Percentiles rank a stretch among this genome's conserved stretches.
Conservation (phyloP, 1,284 basidiomycete genomes). For the Peniophora sp. region DNA sequence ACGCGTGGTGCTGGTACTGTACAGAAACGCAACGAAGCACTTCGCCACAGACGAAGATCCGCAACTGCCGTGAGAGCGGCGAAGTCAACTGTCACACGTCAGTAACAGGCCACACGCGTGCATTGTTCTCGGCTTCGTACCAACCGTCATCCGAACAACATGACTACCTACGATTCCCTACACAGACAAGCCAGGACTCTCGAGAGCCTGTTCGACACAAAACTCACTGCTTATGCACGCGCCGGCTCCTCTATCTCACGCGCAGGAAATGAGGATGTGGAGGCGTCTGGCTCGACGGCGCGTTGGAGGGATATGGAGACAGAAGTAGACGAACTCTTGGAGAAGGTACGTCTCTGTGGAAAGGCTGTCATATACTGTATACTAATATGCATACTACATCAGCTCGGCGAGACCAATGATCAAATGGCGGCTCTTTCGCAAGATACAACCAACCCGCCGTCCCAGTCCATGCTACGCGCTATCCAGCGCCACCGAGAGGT, state of each 20-base stretch:
- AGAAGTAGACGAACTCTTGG: conserved; percentile 83
- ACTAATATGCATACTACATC: conserved; percentile 13
- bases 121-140: not conserved
- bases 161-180: conserved; percentile 72
- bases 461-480: conserved; percentile 80
- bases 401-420: conserved; percentile 83
- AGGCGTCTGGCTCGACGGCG: conserved; percentile 61
- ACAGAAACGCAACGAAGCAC: too few species aligned
- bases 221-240: conserved; percentile 84
- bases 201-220: conserved; percentile 85
- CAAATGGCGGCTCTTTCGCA: conserved; percentile 62
- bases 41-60: too few species aligned
- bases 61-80: too few species aligned
- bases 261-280: conserved; percentile 44
- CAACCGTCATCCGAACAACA: conserved; percentile 18
- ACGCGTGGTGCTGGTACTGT: too few species aligned
- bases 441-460: conserved; percentile 68
- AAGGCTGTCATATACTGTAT: not conserved
- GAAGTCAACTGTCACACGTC: too few species aligned
- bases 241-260: conserved; percentile 72
- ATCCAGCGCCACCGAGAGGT: conserved; percentile 89
- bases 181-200: conserved; percentile 87
- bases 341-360: conserved; percentile 55
- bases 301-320: conserved; percentile 76
- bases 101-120: not conserved